phyloP scores from a whole-genome alignment of 2,329 filamentous ascomycete genomes.

The Arthrobotrys sinensis region DNA sequence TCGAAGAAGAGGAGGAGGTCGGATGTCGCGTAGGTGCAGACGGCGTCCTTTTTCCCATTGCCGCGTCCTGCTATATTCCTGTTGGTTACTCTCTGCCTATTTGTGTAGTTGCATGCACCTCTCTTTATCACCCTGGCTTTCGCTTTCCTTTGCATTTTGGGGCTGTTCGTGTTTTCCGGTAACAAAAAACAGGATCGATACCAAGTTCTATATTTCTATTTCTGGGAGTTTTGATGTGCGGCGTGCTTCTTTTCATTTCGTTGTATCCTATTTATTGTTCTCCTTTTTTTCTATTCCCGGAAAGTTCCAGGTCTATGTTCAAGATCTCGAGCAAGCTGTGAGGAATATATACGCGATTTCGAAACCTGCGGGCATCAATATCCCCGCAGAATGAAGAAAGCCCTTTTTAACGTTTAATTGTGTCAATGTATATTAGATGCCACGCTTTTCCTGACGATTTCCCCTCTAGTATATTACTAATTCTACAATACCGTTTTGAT shows the following conservation, averaged over 20 bases:
- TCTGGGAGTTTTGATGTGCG: constrained; percentile 45
- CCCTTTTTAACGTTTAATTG: constrained; percentile 15
- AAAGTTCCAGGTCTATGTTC: neutral
- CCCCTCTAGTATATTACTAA: constrained; percentile 14
- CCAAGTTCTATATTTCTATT: constrained; percentile 38
- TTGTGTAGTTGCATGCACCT: constrained; percentile 5
- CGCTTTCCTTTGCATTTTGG: constrained; percentile 27
- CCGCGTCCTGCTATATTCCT: neutral
- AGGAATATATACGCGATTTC: constrained; percentile 12
- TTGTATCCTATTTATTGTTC: constrained; percentile 20
- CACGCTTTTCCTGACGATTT: neutral
- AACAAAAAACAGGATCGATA: constrained; percentile 50
- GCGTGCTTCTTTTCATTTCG: constrained; percentile 24
- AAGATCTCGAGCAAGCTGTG: neutral
- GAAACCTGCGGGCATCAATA: neutral
- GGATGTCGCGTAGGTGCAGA: constrained; percentile 32
- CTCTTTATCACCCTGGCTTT: neutral
- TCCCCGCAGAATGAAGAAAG: neutral
- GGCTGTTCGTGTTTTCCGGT: constrained; percentile 41
- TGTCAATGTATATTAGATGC: constrained; percentile 23
- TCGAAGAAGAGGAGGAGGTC: neutral
- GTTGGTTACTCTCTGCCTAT: constrained; percentile 8
- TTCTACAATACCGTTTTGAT: neutral
- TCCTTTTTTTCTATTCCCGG: neutral
- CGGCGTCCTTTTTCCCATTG: constrained; percentile 4